Evolutionary conservation across 495 filamentous ascomycete species (phyloP), one percentile per base, ranked within the genome.

Genomic region (Lophiostoma macrostomum): DNA sequence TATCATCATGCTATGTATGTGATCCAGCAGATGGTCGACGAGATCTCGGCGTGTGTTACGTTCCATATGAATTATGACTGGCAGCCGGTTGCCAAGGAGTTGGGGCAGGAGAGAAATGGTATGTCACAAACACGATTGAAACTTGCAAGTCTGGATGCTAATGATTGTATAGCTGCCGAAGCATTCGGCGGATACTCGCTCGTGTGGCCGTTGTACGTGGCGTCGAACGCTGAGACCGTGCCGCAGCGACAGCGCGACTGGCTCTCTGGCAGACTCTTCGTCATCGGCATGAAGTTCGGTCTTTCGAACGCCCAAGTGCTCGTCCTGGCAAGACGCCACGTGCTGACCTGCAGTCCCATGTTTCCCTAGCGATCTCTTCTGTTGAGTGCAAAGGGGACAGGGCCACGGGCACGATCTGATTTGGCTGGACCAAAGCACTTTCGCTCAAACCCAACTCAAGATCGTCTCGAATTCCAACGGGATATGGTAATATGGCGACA

Each of bases 191-290:
- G 58, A 19, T 69, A 67, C 48, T 63, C 58, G 30, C 51, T 67
- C 18, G 50, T 67, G 12, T 67, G 66, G 64, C 66, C 66, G 1
- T 53, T 69, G 7, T 69, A 61, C 52, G 64, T 67, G 22, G 47
- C 57, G 11, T 44, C 43, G 5, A 57, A 65, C 24, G 42, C 54
- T 8, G 51, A 63, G 13, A 56, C 46, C 1, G 41, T 69, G 8
- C 48, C 61, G 0, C 32, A 46, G 27, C 24, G 35, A 1, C 66
- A 69, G 30, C 44, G 52, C 20, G 38, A 56, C 13, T 69, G 66
- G 66, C 23, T 69, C 10, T 46, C 23, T 1, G 64, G 64, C 12
- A 43, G 64, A 29, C 51, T 69, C 23, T 53, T 34, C 25, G 24
- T 42, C 20, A 61, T 69, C 18, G 61, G 59, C 1, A 41, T 28